These are phyloP conservation scores for Ceratocystis destructans DNA, from an alignment of 2,329 filamentous ascomycete genomes.

Conservation along the genomic window DNA sequence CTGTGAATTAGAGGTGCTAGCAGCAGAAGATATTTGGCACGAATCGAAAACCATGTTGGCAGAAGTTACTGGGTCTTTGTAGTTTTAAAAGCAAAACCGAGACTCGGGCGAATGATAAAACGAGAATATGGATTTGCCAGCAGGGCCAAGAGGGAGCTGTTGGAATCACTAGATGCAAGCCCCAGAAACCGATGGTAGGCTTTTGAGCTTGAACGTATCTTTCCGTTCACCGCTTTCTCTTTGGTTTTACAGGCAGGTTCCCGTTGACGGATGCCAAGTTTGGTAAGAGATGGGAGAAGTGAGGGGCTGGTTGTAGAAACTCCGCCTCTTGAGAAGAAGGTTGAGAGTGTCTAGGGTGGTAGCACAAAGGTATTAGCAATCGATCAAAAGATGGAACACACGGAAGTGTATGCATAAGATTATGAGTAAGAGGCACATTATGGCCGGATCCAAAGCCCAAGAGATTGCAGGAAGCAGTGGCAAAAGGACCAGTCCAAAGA, in stretches of 20 bases:
- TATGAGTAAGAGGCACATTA: no score
- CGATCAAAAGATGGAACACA: not conserved
- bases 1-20: not conserved
- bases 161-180: not conserved
- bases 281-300: not conserved
- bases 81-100: not conserved
- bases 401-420: no score
- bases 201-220: not conserved
- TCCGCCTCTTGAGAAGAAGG: no score
- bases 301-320: not conserved
- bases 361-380: not conserved
- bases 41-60: not conserved
- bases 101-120: no score
- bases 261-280: not conserved
- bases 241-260: not conserved
- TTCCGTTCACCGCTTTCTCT: slow-evolving; percentile 12
- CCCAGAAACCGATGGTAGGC: not conserved
- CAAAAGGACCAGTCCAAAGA: not conserved
- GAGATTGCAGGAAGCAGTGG: not conserved
- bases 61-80: not conserved
- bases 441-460: no score
- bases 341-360: not conserved
- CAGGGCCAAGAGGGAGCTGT: not conserved
- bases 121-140: no score
- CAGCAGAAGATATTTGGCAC: not conserved